Evolutionary conservation across 2,329 filamentous ascomycete genomes (phyloP).

Genomic region (Didymella keratinophila): DNA sequence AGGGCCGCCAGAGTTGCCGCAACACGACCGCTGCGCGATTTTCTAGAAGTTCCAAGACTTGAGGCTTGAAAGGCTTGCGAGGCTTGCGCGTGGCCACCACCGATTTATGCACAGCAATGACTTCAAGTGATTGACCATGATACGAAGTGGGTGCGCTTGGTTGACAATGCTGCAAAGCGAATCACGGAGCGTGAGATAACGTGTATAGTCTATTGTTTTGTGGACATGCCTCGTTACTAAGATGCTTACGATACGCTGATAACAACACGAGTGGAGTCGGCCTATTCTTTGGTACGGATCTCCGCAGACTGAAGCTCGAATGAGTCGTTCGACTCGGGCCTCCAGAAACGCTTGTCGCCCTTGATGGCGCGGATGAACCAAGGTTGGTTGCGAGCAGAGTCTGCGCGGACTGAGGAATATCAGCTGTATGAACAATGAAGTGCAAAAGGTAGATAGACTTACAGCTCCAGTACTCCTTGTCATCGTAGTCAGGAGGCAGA

Average conservation of each 20-base stretch:
- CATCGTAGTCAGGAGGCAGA: slow-evolving; percentile 38
- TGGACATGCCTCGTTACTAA: slow-evolving; percentile 12
- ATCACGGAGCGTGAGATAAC: not conserved
- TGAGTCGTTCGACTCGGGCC: slow-evolving; percentile 26
- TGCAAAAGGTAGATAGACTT: slow-evolving; percentile 14
- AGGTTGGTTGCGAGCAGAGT: slow-evolving; percentile 35
- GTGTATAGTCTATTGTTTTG: slow-evolving; percentile 2
- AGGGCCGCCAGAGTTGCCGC: slow-evolving; percentile 1
- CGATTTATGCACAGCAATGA: slow-evolving; percentile 9
- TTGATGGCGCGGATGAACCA: slow-evolving; percentile 38
- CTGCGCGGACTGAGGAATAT: slow-evolving; percentile 26
- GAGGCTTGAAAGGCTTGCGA: not conserved
- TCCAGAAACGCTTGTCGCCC: slow-evolving; percentile 39
- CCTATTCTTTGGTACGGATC: slow-evolving; percentile 20
- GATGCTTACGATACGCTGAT: not conserved
- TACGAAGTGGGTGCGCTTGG: not conserved
- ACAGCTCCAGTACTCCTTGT: slow-evolving; percentile 44
- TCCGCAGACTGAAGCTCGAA: slow-evolving; percentile 35
- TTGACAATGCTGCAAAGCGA: not conserved
- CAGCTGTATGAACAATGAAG: slow-evolving; percentile 5
- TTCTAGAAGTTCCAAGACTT: not conserved
- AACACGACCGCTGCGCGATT: slow-evolving; percentile 1
- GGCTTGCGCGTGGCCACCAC: not conserved
- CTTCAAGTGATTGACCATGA: not conserved
- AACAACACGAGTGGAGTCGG: not conserved